Conservation (phyloP, 75 land plant genomes). For the Sequoia sempervirens region DNA sequence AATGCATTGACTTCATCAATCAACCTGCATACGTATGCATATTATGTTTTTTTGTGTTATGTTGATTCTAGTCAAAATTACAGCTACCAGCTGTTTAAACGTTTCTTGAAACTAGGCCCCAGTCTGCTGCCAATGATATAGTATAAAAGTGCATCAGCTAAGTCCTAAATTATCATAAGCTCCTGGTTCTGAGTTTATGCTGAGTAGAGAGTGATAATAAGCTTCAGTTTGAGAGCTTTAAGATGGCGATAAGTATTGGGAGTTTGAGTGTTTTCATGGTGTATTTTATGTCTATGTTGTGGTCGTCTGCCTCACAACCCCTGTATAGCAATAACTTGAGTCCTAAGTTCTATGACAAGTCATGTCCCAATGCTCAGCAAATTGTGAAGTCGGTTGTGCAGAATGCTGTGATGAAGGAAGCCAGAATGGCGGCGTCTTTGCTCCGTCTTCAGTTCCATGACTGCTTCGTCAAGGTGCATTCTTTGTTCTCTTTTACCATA, state of each 20-base stretch:
- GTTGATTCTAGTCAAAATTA: too few species aligned
- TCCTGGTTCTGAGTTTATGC: not conserved
- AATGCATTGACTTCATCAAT: too few species aligned
- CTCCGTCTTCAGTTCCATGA: not conserved
- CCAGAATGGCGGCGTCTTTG: not conserved
- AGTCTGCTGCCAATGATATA: too few species aligned
- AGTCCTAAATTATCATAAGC: not conserved
- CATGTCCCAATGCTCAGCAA: not conserved
- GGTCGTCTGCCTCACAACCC: not conserved
- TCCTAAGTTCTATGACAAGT: not conserved
- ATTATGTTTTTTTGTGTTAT: too few species aligned
- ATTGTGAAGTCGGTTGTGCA: not conserved
- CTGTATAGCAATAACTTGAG: not conserved
- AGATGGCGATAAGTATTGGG: too few species aligned
- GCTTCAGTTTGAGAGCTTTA: not conserved
- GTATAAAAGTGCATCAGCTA: too few species aligned
- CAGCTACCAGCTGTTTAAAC: too few species aligned
- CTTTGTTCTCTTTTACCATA: not conserved
- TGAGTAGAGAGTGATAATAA: not conserved
- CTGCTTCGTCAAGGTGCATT: not conserved
- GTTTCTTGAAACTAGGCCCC: too few species aligned
- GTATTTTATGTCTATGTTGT: not conserved
- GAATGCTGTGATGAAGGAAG: constrained; percentile 5
- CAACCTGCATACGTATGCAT: too few species aligned
- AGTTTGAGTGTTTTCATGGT: not conserved